A percentile compares a stretch with the other conserved stretches of the same genome.
These are phyloP conservation scores for Ganoderma sinense DNA, from an alignment of 1,284 basidiomycete species.

Conservation along the genomic window DNA sequence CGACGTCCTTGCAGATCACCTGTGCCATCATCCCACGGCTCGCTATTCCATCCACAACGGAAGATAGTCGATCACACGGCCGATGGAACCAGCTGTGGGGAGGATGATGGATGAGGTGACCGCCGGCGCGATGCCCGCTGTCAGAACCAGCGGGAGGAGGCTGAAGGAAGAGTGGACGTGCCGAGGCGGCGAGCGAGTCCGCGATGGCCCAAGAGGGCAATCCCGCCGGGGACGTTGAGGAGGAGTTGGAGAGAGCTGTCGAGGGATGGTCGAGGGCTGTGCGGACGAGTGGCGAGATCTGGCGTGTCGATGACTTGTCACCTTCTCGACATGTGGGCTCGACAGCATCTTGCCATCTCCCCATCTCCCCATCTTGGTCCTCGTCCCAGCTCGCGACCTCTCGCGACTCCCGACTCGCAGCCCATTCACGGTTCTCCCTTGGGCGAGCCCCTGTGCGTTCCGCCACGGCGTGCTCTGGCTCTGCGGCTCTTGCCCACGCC, in stretches of 20 bases:
- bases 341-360: conserved; percentile 3
- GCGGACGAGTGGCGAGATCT: conserved; percentile 11
- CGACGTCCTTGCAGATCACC: conserved; percentile 8
- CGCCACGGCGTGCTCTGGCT: neutral
- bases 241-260: neutral
- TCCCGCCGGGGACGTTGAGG: neutral
- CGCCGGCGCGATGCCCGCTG: neutral
- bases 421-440: neutral
- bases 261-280: conserved; percentile 8
- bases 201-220: neutral
- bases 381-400: too few species aligned
- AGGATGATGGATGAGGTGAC: neutral
- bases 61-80: neutral
- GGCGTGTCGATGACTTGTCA: conserved; percentile 2
- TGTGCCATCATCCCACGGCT: conserved; percentile 4
- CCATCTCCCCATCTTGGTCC: too few species aligned
- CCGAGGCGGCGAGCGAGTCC: neutral
- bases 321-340: conserved; percentile 3
- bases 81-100: neutral
- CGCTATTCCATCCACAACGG: neutral
- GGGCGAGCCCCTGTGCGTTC: neutral
- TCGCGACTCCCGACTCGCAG: too few species aligned
- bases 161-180: neutral
- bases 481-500: neutral
- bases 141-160: neutral